Evolutionary conservation across 805 yeast species (phyloP).

Genomic region (Lipomyces oligophaga): DNA sequence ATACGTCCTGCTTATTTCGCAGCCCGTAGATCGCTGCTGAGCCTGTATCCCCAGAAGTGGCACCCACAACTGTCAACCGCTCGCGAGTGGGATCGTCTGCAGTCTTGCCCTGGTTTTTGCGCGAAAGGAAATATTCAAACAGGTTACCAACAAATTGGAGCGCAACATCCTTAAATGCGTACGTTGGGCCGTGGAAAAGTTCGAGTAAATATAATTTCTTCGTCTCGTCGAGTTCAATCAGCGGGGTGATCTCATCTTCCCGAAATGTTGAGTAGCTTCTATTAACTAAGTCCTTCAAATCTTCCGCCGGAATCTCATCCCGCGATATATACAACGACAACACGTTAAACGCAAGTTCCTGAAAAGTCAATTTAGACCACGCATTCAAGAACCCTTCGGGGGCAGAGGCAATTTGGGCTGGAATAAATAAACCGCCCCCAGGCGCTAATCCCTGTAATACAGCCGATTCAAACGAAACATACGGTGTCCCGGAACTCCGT

Average conservation of each 20-base stretch:
- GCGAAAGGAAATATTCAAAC: slow-evolving; percentile 83
- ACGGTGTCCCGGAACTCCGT: slow-evolving; percentile 37
- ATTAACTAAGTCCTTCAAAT: slow-evolving; percentile 57
- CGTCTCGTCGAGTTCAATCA: slow-evolving; percentile 54
- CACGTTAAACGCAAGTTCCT: slow-evolving; percentile 82
- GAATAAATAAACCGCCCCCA: slow-evolving; percentile 95
- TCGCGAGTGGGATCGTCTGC: slow-evolving; percentile 48
- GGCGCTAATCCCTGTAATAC: slow-evolving; percentile 74
- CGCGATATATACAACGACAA: slow-evolving; percentile 71
- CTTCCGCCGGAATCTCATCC: slow-evolving; percentile 69
- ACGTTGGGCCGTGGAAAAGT: slow-evolving; percentile 98
- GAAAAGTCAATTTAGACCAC: slow-evolving; percentile 76
- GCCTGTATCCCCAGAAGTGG: slow-evolving; percentile 98
- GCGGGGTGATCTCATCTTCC: slow-evolving; percentile 81
- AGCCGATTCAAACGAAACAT: slow-evolving; percentile 41
- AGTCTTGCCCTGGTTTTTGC: slow-evolving; percentile 58
- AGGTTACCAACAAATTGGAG: slow-evolving; percentile 95
- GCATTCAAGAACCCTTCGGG: slow-evolving; percentile 51
- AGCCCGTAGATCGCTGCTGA: slow-evolving; percentile 98
- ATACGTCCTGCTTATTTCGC: slow-evolving; percentile 95
- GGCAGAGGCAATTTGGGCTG: slow-evolving; percentile 71
- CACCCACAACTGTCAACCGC: slow-evolving; percentile 93
- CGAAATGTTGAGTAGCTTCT: slow-evolving; percentile 90
- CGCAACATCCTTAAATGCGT: slow-evolving; percentile 98
- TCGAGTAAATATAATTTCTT: slow-evolving; percentile 71